Conservation (phyloP, 2,329 filamentous ascomycete species). For the Sordariomycetes sp. region DNA sequence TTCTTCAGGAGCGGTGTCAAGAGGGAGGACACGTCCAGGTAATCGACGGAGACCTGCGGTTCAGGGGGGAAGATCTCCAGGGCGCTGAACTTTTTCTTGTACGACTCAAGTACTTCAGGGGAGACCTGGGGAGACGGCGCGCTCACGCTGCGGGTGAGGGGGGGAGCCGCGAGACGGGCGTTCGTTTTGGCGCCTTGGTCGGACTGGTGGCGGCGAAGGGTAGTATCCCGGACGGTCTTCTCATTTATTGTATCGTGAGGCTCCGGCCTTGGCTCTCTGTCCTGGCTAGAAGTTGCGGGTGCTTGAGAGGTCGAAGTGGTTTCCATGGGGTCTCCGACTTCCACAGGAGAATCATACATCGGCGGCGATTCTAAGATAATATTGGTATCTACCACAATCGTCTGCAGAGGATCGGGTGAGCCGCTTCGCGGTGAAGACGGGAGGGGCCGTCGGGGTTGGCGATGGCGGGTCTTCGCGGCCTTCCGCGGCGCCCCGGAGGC, state of each 20-base stretch:
- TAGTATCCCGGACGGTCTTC: not conserved
- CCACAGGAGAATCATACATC: not conserved
- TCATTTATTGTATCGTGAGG: not conserved
- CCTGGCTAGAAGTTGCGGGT: not conserved
- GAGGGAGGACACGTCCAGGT: constrained; percentile 37
- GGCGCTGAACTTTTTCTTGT: constrained; percentile 10
- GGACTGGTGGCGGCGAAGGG: constrained; percentile 1
- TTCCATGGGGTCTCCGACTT: not conserved
- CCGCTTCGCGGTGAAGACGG: not conserved
- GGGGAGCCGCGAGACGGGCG: not conserved
- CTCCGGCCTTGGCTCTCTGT: not conserved
- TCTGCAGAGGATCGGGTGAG: not conserved
- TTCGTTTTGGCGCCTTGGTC: not conserved
- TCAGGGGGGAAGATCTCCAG: constrained; percentile 43
- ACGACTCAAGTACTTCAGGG: not conserved
- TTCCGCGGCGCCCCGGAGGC: not conserved
- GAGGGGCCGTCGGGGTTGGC: not conserved
- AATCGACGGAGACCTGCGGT: constrained; percentile 35
- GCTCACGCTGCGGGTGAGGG: constrained; percentile 2
- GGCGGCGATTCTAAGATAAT: not conserved
- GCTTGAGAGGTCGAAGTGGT: not conserved
- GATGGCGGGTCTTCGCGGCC: not conserved
- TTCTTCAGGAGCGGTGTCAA: constrained; percentile 44
- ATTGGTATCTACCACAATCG: not conserved
- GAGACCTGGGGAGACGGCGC: not conserved